Conservation (phyloP, 768 basidiomycete genomes). For the Suillus subalutaceus region DNA sequence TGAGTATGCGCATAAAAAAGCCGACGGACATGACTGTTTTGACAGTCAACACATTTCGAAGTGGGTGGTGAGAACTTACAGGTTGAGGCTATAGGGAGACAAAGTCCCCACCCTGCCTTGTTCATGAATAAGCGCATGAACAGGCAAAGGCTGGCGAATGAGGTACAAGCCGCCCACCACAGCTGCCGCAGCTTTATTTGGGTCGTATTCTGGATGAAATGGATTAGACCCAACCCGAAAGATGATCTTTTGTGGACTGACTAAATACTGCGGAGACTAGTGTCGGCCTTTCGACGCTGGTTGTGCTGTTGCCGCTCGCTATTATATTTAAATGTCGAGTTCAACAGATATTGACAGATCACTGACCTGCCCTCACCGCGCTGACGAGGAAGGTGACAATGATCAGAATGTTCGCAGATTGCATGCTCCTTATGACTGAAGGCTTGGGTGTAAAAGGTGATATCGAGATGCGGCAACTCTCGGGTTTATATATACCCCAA, state of each 20-base stretch:
- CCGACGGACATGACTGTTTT: constrained; percentile 23
- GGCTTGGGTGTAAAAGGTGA: too few relatives aligned
- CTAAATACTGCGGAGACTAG: not conserved
- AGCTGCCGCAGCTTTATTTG: constrained; percentile 25
- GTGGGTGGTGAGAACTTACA: constrained; percentile 12
- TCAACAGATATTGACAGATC: not conserved
- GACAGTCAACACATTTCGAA: not conserved
- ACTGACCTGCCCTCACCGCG: not conserved
- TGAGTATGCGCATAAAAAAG: constrained; percentile 23
- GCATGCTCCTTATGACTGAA: not conserved
- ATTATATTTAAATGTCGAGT: not conserved
- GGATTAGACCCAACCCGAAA: not conserved
- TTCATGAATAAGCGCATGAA: constrained; percentile 23
- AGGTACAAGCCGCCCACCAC: constrained; percentile 26
- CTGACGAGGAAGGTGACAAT: not conserved
- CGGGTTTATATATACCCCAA: not conserved
- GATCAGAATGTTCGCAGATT: not conserved
- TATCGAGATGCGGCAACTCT: not conserved
- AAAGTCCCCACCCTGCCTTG: constrained; percentile 35
- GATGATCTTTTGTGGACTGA: not conserved
- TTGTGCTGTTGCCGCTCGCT: not conserved
- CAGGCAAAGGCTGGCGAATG: constrained; percentile 15
- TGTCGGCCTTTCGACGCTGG: not conserved
- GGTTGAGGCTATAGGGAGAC: constrained; percentile 32
- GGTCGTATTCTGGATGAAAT: constrained; percentile 23